Conservation (phyloP, 805 yeast species). For the Ogataea ramenticola region DNA sequence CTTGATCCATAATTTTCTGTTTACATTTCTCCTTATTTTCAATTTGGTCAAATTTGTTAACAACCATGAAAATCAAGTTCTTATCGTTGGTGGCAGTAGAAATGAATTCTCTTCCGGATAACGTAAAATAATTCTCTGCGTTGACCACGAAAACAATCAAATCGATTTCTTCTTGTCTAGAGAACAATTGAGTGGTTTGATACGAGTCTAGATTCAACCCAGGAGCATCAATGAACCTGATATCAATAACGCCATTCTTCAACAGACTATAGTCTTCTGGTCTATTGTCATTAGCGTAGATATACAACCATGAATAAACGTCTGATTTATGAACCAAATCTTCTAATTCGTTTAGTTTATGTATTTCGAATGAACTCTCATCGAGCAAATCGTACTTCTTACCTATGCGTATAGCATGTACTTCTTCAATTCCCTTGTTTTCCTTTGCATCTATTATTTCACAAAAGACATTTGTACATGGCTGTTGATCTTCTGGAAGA, state of each 20-base stretch:
- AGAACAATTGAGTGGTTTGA: conserved; percentile 90
- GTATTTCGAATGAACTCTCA: conserved; percentile 57
- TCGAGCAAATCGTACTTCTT: conserved; percentile 43
- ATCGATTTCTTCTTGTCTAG: conserved; percentile 96
- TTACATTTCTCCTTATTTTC: conserved; percentile 75
- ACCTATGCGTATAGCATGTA: conserved; percentile 77
- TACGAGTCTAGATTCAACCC: conserved; percentile 90
- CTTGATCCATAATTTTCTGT: conserved; percentile 73
- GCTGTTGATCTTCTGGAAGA: conserved; percentile 95
- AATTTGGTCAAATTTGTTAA: conserved; percentile 85
- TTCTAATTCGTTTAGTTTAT: conserved; percentile 48
- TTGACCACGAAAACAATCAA: conserved; percentile 92
- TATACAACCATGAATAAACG: conserved; percentile 62
- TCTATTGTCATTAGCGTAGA: conserved; percentile 75
- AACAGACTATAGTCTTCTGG: conserved; percentile 62
- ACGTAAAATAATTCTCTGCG: conserved; percentile 92
- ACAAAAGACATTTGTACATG: conserved; percentile 93
- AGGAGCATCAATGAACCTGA: conserved; percentile 92
- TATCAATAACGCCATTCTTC: conserved; percentile 87
- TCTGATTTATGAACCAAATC: conserved; percentile 71
- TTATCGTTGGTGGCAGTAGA: conserved; percentile 87
- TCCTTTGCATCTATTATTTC: conserved; percentile 83
- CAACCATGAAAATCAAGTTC: conserved; percentile 87
- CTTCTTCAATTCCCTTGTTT: conserved; percentile 76
- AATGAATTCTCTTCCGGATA: conserved; percentile 91